These are phyloP conservation scores for Diaporthe vaccinii DNA, from an alignment of 2,329 filamentous ascomycete genomes.

Conservation along the genomic window DNA sequence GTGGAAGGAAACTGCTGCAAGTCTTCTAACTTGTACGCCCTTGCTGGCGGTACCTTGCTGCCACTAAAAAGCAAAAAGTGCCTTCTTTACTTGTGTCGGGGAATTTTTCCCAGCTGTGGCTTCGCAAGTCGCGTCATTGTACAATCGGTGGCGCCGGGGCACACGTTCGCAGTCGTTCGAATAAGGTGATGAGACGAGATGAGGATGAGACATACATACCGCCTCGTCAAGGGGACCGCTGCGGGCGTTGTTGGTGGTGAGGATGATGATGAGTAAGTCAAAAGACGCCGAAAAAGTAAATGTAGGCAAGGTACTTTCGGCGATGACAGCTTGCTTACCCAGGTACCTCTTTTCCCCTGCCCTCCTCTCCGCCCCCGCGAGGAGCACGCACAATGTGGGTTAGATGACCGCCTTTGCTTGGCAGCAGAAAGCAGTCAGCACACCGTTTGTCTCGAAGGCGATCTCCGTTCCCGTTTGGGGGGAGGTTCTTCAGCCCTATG, in stretches of 20 bases:
- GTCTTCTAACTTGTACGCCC: neutral
- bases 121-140: neutral
- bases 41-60: neutral
- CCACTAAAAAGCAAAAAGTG: neutral
- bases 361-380: neutral
- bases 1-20: neutral
- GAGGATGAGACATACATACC: conserved; percentile 23
- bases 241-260: no score
- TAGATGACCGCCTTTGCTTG: conserved; percentile 32
- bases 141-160: neutral
- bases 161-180: conserved; percentile 10
- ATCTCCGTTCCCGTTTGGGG: neutral
- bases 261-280: neutral
- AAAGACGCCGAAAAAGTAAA: neutral
- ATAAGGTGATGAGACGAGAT: conserved; percentile 33
- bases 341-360: neutral
- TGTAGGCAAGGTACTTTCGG: conserved; percentile 4
- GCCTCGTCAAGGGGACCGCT: neutral
- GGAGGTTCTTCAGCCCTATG: conserved; percentile 27
- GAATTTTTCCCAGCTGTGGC: neutral
- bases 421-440: conserved; percentile 31
- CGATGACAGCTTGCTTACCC: conserved; percentile 11
- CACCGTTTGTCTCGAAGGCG: conserved; percentile 26
- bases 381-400: neutral
- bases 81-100: neutral